Evolutionary conservation across 176 grass and related monocot species (phyloP).

Genomic region (Bonia amplexicaulis): DNA sequence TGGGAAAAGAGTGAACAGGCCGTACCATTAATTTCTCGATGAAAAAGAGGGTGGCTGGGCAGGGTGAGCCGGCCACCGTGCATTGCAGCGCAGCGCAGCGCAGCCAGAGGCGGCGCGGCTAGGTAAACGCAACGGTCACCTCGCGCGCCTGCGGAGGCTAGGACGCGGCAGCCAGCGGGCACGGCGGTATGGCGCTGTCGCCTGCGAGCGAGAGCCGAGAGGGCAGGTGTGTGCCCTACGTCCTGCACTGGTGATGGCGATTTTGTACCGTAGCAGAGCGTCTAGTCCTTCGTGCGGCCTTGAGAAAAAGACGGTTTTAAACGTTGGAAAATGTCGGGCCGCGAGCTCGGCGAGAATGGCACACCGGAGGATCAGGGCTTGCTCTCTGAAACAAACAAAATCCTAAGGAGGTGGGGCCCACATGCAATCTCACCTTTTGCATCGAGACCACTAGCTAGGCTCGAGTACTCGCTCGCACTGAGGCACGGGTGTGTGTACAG

Average conservation of each 20-base stretch:
- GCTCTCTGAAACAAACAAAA: slow-evolving; percentile 12
- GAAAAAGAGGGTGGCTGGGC: too few relatives aligned
- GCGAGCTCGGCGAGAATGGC: slow-evolving; percentile 23
- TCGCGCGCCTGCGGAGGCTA: background rate
- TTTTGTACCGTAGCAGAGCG: slow-evolving; percentile 18
- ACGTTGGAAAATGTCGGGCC: slow-evolving; percentile 29
- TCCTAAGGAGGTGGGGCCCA: background rate
- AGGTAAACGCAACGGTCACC: slow-evolving; percentile 28
- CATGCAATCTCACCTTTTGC: background rate
- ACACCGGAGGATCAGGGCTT: background rate
- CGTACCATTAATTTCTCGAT: slow-evolving; percentile 11
- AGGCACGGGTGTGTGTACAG: too few relatives aligned
- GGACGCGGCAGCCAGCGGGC: too few relatives aligned
- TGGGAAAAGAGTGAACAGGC: background rate
- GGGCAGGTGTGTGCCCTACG: too few relatives aligned
- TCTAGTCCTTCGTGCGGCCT: background rate
- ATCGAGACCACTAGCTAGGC: background rate
- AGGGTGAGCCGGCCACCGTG: background rate
- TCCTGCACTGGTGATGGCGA: too few relatives aligned
- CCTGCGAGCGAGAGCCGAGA: too few relatives aligned
- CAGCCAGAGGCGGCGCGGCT: too few relatives aligned
- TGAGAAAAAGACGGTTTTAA: background rate
- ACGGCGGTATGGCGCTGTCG: background rate
- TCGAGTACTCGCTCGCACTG: too few relatives aligned
- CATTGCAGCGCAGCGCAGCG: background rate